Evolutionary conservation across 441 rosid genomes (phyloP).

Genomic region (Euphorbia celastroides): DNA sequence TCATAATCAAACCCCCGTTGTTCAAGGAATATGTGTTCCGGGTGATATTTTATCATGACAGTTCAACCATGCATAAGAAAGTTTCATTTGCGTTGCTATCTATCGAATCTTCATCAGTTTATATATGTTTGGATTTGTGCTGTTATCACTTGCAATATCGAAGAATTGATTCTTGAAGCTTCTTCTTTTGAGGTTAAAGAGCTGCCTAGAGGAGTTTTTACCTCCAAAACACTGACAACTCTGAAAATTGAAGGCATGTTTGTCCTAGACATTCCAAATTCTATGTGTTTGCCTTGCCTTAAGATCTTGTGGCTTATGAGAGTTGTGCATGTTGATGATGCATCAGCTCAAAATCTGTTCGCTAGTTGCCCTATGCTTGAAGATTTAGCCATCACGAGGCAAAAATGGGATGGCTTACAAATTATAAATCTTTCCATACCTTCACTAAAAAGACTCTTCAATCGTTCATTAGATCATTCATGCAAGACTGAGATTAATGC

Average conservation of each 20-base stretch:
- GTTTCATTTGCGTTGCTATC: background rate
- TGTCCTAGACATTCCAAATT: background rate
- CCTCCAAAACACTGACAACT: background rate
- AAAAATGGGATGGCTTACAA: background rate
- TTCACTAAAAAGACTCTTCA: background rate
- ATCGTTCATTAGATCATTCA: background rate
- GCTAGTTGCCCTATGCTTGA: slow-evolving; percentile 9
- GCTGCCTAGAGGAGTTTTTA: slow-evolving; percentile 1
- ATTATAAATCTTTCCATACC: background rate
- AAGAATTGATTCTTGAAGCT: background rate
- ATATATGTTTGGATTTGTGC: slow-evolving; percentile 1
- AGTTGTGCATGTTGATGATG: background rate
- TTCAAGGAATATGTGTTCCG: background rate
- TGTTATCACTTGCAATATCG: background rate
- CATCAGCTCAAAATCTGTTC: slow-evolving; percentile 2
- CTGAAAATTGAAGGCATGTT: background rate
- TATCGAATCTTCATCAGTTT: background rate
- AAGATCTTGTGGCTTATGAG: background rate
- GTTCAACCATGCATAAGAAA: background rate
- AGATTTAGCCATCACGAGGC: background rate
- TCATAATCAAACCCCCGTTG: background rate
- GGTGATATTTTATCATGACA: background rate
- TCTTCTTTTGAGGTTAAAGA: background rate
- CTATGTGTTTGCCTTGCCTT: slow-evolving; percentile 1
- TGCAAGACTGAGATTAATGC: background rate